Percentiles rank a stretch among this genome's conserved stretches.
These are phyloP conservation scores for Flaveria sonorensis DNA, from an alignment of 129 eudicot species.

Conservation along the genomic window DNA sequence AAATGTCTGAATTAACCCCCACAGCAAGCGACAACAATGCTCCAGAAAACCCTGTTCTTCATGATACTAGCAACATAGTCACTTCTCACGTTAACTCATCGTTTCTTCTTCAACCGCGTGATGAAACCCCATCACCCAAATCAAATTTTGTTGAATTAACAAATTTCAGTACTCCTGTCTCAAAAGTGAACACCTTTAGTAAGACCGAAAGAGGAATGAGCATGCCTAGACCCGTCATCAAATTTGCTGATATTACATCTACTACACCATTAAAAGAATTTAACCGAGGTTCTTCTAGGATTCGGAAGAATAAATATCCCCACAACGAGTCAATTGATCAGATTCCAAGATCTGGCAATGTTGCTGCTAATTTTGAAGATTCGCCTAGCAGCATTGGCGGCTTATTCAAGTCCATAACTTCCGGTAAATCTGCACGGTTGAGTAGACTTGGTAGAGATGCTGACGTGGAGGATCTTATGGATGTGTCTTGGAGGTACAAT, in stretches of 20 bases:
- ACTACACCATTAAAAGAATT: slow-evolving; percentile 45
- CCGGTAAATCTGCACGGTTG: slow-evolving; percentile 38
- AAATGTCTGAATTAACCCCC: slow-evolving; percentile 47
- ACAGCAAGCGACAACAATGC: slow-evolving; percentile 20
- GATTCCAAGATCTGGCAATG: slow-evolving; percentile 36
- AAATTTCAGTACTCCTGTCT: slow-evolving; percentile 31
- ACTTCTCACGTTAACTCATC: slow-evolving; percentile 49
- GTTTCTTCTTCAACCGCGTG: slow-evolving; percentile 25
- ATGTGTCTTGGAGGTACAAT: slow-evolving; percentile 60
- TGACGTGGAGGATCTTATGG: slow-evolving; percentile 53
- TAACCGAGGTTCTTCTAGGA: slow-evolving; percentile 47
- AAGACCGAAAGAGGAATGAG: slow-evolving; percentile 35
- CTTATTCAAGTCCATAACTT: slow-evolving; percentile 33
- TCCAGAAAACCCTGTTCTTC: slow-evolving; percentile 32
- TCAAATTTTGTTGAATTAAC: slow-evolving; percentile 40
- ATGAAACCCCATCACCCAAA: slow-evolving; percentile 37
- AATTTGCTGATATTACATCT: slow-evolving; percentile 42
- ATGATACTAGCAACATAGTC: slow-evolving; percentile 30
- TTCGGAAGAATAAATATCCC: slow-evolving; percentile 30
- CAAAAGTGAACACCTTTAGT: slow-evolving; percentile 25
- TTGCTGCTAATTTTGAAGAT: slow-evolving; percentile 41
- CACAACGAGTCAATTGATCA: slow-evolving; percentile 41
- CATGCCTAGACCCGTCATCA: slow-evolving; percentile 37
- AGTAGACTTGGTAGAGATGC: slow-evolving; percentile 37
- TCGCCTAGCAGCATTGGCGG: slow-evolving; percentile 40